Percentiles rank a stretch among this genome's conserved stretches.
These are phyloP conservation scores for Phanerodontia chrysosporium DNA, from an alignment of 768 basidiomycete genomes.

Conservation along the genomic window DNA sequence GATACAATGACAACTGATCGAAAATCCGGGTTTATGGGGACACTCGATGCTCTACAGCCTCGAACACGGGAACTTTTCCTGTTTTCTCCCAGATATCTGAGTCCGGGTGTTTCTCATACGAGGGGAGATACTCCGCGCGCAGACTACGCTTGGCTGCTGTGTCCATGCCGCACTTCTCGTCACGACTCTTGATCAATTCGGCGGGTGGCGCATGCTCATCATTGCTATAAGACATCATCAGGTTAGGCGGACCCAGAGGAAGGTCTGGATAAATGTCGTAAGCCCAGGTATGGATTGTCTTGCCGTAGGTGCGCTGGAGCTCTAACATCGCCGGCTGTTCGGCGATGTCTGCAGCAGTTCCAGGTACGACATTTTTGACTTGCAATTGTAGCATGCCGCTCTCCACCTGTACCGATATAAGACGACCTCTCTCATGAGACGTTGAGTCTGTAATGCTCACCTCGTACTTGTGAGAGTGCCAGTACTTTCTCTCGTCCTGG, in stretches of 20 bases:
- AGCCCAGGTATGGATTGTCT: conserved; percentile 38
- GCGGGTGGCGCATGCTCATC: conserved; percentile 31
- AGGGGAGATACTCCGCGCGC: conserved; percentile 34
- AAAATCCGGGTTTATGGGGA: no score
- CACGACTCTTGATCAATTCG: conserved; percentile 28
- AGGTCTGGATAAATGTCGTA: conserved; percentile 36
- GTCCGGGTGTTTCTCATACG: conserved; percentile 32
- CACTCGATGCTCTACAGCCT: conserved; percentile 8
- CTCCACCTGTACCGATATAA: conserved; percentile 23
- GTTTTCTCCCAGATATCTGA: conserved; percentile 37
- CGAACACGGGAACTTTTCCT: conserved; percentile 31
- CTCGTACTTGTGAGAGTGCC: conserved; percentile 53
- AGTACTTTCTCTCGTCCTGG: conserved; percentile 43
- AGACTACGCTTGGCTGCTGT: conserved; percentile 31
- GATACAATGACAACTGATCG: no score
- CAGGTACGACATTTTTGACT: conserved; percentile 26
- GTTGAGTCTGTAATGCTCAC: no score
- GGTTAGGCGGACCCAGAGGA: conserved; percentile 41
- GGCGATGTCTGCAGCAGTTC: conserved; percentile 29
- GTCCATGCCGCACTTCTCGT: conserved; percentile 30
- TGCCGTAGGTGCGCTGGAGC: conserved; percentile 45
- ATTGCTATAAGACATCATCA: conserved; percentile 43
- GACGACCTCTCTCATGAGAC: neutral
- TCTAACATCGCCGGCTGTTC: conserved; percentile 40
- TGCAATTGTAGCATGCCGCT: conserved; percentile 31